These are phyloP conservation scores for Acacia confusa DNA, from an alignment of 306 rosid species.

Conservation along the genomic window DNA sequence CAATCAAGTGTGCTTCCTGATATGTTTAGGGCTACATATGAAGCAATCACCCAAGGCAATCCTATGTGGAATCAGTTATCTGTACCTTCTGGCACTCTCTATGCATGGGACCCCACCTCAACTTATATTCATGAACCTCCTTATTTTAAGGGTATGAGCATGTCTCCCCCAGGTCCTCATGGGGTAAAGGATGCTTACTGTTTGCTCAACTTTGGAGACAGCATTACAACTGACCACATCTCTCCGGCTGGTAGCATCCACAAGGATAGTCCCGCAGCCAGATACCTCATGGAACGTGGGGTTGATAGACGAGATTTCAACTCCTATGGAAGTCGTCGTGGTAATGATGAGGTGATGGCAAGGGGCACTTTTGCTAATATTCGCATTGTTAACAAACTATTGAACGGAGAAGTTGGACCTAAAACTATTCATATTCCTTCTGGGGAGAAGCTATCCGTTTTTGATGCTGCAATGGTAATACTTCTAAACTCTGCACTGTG, in stretches of 20 bases:
- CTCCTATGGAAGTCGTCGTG: slow-evolving; percentile 98
- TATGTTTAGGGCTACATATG: slow-evolving; percentile 88
- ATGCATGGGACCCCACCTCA: slow-evolving; percentile 85
- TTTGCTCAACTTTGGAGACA: slow-evolving; percentile 96
- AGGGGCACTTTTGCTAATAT: slow-evolving; percentile 95
- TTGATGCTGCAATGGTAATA: slow-evolving; percentile 82
- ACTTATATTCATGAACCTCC: slow-evolving; percentile 95
- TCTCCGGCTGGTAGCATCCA: slow-evolving; percentile 99
- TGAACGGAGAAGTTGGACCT: slow-evolving; percentile 96
- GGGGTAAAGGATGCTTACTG: slow-evolving; percentile 84
- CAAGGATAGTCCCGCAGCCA: slow-evolving; percentile 94
- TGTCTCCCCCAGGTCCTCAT: slow-evolving; percentile 92
- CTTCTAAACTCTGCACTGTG: slow-evolving; percentile 26
- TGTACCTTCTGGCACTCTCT: slow-evolving; percentile 82
- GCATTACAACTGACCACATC: slow-evolving; percentile 97
- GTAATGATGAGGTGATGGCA: slow-evolving; percentile 92
- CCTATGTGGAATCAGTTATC: slow-evolving; percentile 88
- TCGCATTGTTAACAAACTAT: slow-evolving; percentile 83
- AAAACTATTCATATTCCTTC: slow-evolving; percentile 87
- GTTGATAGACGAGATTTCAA: slow-evolving; percentile 92
- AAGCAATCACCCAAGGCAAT: slow-evolving; percentile 92
- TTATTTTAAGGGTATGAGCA: slow-evolving; percentile 82
- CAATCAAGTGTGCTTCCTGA: slow-evolving; percentile 91
- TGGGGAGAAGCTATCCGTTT: slow-evolving; percentile 82
- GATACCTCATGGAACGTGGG: slow-evolving; percentile 80